Evolutionary conservation across 495 filamentous ascomycete species (phyloP), one percentile per base, ranked within the genome.

Genomic region (Hyaloscypha variabilis): DNA sequence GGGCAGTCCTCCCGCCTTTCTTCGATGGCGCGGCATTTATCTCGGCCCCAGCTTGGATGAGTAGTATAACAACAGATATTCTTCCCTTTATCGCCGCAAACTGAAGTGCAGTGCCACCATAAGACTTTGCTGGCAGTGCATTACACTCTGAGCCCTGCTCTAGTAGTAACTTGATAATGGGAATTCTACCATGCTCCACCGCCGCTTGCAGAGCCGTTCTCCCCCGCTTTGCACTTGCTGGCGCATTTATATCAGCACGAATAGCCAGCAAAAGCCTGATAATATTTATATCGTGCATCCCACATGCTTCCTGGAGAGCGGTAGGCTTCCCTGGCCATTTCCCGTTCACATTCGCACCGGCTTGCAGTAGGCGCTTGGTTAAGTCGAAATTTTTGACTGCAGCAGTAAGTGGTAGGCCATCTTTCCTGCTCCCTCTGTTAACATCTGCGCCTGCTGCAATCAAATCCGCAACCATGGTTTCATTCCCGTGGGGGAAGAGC

Each of bases 181-280:
- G 17, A 30, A 28, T 29, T 34, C 62, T 57, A 10, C 63, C 62
- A 46, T 26, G 17, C 29, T 56, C 1, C 13, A 49, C 61, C 21
- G 62, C 67, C 30, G 56, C 67, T 65, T 69, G 67, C 31, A 69
- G 56, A 54, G 67, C 67, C 3, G 67, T 69, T 52, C 30, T 2
- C 13, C 62, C 63, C 5, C 10, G n/a, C 26, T 55, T 11, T n/a
- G 5, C n/a, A 24, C 13, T 5, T 25, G 66, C 54, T 30, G 30
- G 31, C 19, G 62, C 62, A 39, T 68, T 61, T 39, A 68, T 57
- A 17, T 68, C 61, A 25, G 66, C 66, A 17, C 66, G 61, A 50
- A 53, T 36, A 30, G 53, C 56, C 11, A 68, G 55, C 17, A 68
- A 36, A 29, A 68, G 56, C 54, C 60, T 5, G 49, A 68, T 61